phyloP scores from a whole-genome alignment of 345 rosid species.

The Sapria himalayana region DNA sequence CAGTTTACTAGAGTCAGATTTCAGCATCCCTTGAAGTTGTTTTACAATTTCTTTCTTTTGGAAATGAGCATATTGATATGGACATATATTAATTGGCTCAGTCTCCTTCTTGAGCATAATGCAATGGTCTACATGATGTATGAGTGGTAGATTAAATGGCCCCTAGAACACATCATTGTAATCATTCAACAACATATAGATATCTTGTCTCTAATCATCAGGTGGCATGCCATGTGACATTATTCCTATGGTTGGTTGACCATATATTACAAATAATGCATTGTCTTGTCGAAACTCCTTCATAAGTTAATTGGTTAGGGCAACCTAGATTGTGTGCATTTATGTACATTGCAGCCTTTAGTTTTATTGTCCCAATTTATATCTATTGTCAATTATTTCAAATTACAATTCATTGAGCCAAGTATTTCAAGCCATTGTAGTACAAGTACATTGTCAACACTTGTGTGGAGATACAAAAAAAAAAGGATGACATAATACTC shows the following conservation, averaged over 20 bases:
- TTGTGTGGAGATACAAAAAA: background rate
- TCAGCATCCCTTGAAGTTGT: slow-evolving; percentile 5
- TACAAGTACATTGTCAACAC: background rate
- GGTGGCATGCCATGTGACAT: too few relatives aligned
- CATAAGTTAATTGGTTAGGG: background rate
- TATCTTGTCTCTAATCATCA: too few relatives aligned
- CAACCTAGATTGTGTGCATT: background rate
- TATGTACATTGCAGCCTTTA: background rate
- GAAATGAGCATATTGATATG: slow-evolving; percentile 4
- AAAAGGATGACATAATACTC: background rate
- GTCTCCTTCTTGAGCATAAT: background rate
- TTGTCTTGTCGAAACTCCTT: background rate
- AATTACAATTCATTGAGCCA: background rate
- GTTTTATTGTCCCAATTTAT: background rate
- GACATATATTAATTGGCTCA: background rate
- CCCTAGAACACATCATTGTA: background rate
- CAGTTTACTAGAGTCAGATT: background rate
- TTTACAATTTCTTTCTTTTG: slow-evolving; percentile 1
- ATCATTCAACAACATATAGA: background rate
- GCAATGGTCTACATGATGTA: background rate
- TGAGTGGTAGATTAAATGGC: background rate
- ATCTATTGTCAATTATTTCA: background rate
- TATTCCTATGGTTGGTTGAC: too few relatives aligned
- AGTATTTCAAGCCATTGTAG: too few relatives aligned
- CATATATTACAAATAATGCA: background rate